Percentiles rank a stretch among this genome's conserved stretches.
Conservation (phyloP, 202 grass and related monocot species). For the Panicum hallii region DNA sequence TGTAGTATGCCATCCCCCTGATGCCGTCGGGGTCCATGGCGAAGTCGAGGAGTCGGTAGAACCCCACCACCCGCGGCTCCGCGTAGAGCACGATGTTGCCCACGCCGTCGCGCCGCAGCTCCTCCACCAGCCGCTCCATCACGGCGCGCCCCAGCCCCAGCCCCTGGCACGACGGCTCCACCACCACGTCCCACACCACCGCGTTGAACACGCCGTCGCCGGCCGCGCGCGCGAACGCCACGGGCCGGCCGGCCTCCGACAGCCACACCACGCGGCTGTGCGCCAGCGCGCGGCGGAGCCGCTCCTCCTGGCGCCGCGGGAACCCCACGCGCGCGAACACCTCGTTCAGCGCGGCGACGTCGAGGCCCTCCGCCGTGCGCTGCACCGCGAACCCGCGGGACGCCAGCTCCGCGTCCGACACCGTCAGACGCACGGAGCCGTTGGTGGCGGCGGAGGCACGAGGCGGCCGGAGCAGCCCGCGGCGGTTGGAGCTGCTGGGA, state of each 20-base stretch:
- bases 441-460: background rate
- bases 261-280: conserved; percentile 68
- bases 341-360: conserved; percentile 72
- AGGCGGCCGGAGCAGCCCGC: background rate
- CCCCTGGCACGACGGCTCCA: conserved; percentile 84
- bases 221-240: conserved; percentile 92
- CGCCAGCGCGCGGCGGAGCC: conserved; percentile 70
- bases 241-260: conserved; percentile 39
- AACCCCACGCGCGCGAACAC: conserved; percentile 76
- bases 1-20: conserved; percentile 82
- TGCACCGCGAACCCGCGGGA: conserved; percentile 65
- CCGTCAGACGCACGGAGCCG: conserved; percentile 27
- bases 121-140: conserved; percentile 82
- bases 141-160: conserved; percentile 85
- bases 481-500: background rate
- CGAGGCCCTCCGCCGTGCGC: conserved; percentile 51
- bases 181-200: conserved; percentile 96
- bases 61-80: conserved; percentile 72
- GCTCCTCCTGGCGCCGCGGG: conserved; percentile 66
- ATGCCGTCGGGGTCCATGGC: conserved; percentile 83
- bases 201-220: conserved; percentile 96
- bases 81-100: conserved; percentile 90
- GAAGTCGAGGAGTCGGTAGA: conserved; percentile 83
- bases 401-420: conserved; percentile 66
- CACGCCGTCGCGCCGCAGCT: conserved; percentile 65